These are phyloP conservation scores for Verticillium nonalfalfae DNA, from an alignment of 2,329 filamentous ascomycete species.

Conservation along the genomic window DNA sequence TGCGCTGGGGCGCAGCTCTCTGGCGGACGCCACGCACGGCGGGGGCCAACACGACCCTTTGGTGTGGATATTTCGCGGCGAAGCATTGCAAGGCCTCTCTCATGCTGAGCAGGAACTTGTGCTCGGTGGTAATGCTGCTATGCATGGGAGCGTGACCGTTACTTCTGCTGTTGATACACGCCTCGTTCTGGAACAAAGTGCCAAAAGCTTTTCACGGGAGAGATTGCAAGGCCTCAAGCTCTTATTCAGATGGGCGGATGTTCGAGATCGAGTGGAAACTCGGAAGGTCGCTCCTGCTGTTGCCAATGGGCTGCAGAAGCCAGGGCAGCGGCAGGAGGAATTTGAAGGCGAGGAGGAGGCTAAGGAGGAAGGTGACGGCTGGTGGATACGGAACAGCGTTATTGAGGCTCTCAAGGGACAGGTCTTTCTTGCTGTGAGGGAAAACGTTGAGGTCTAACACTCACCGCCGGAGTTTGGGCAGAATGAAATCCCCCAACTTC, in stretches of 20 bases:
- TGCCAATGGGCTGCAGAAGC: constrained; percentile 19
- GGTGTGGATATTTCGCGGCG: constrained; percentile 68
- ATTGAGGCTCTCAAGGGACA: constrained; percentile 49
- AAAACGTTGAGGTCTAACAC: constrained; percentile 9
- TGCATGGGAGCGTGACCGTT: constrained; percentile 34
- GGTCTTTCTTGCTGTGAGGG: constrained; percentile 43
- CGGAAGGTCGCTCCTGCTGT: constrained; percentile 1
- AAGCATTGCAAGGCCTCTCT: constrained; percentile 46
- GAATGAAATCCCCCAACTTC: too few relatives aligned
- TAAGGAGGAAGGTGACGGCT: constrained; percentile 23
- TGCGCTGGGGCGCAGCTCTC: constrained; percentile 51
- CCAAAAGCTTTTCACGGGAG: constrained; percentile 32
- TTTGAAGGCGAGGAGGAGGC: constrained; percentile 13
- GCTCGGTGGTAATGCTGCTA: constrained; percentile 44
- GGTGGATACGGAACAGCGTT: constrained; percentile 51
- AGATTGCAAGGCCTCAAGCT: constrained; percentile 41
- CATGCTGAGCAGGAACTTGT: constrained; percentile 62
- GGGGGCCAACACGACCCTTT: constrained; percentile 41
- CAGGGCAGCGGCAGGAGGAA: constrained; percentile 9
- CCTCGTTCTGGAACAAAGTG: constrained; percentile 54
- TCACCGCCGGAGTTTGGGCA: too few relatives aligned
- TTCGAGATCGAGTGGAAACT: constrained; percentile 27
- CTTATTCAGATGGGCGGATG: constrained; percentile 51
- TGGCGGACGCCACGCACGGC: constrained; percentile 17
- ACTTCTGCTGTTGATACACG: constrained; percentile 59